Evolutionary conservation across 2,329 filamentous ascomycete species (phyloP), one percentile per base, ranked within the genome.

Genomic region (Pseudogymnoascus sp.): DNA sequence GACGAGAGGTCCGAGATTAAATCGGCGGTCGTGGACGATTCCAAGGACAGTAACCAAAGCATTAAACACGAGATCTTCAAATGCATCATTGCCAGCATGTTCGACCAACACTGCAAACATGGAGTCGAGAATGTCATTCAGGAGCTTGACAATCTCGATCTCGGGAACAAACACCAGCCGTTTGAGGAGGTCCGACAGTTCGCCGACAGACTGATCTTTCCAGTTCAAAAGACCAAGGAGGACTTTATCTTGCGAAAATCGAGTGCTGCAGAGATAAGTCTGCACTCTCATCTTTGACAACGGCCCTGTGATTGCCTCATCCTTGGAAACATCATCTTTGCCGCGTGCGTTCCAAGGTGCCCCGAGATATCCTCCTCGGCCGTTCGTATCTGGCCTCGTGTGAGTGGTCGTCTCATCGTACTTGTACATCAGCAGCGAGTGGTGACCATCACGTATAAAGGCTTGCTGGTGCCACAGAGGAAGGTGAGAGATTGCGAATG

Each of bases 111-210:
- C 92, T 5, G 91, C 89, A 72, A 99, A 99, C 0, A 99, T 83
- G 0, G 91, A 86, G 73, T 96, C 91, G 61, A 99, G 88, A 1
- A 97, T 92, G 69, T 96, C 89, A 66, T 84, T 89, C 6, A 97
- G 79, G 42, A 97, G 82, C 77, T 97, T 99, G 65, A 99, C 94
- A 35, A 99, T 90, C 75, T 99, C 95, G 62, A 97, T 96, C 73
- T 99, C 94, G 0, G 94, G 90, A 0, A 99, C 92, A 67, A 97
- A 97, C 19, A 92, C 87, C 58, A 97, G 84, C 67, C 92, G 87
- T 72, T 89, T 89, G 42, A 99, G 77, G 0, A 96, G 78, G 23
- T 85, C 81, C 0, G 90, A 80, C 1, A 97, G 80, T 36, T 92
- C 86, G 28, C 87, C 85, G 52, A 86, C 82, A 0, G 87, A 80